Conservation (phyloP, 1,284 basidiomycete species). For the Caloboletus inedulis region DNA sequence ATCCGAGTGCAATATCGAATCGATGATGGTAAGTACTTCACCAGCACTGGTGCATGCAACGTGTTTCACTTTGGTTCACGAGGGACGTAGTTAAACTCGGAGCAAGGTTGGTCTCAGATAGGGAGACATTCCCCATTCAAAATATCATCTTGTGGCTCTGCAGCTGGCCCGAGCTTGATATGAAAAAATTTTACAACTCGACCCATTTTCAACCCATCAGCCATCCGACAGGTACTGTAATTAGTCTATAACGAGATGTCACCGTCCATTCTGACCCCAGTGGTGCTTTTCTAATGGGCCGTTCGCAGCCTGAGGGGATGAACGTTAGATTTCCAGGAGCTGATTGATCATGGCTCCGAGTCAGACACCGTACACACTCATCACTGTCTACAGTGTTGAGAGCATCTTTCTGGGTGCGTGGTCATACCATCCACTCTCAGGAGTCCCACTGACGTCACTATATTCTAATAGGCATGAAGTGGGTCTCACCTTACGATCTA, state of each 20-base stretch:
- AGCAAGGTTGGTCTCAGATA: no score
- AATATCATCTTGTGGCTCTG: background rate
- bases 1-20: background rate
- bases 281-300: no score
- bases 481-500: background rate
- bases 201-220: background rate
- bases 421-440: background rate
- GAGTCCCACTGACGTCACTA: background rate
- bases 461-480: conserved; percentile 20
- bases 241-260: background rate
- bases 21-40: no score
- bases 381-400: conserved; percentile 10
- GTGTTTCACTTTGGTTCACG: no score
- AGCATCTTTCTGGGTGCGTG: conserved; percentile 20
- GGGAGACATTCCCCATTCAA: no score
- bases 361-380: background rate
- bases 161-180: background rate
- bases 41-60: no score
- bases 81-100: no score
- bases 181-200: background rate
- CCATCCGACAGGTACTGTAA: background rate
- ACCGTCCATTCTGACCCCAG: background rate
- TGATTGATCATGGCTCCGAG: conserved; percentile 5
- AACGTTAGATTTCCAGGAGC: background rate
- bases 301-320: background rate